These are phyloP conservation scores for Hydnum rufescens DNA, from an alignment of 768 basidiomycete species.

Conservation along the genomic window DNA sequence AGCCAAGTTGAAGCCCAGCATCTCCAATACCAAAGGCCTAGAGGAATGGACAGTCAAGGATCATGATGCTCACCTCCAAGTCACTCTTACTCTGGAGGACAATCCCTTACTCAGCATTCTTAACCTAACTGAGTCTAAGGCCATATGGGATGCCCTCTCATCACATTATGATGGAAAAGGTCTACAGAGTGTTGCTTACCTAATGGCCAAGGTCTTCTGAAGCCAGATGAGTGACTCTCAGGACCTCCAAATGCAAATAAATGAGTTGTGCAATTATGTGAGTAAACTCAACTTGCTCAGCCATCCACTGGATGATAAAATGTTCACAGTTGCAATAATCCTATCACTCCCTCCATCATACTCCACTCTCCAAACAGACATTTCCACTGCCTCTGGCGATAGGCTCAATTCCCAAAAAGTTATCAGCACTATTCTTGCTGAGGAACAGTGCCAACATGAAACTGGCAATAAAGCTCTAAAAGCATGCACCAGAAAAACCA, in stretches of 20 bases:
- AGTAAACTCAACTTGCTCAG: background rate
- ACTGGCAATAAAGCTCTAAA: background rate
- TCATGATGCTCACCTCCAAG: no score
- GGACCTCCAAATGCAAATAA: background rate
- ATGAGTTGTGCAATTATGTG: background rate
- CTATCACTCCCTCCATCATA: background rate
- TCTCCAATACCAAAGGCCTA: no score
- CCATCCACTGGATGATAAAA: background rate
- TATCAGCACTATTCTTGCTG: background rate
- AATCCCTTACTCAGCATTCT: no score
- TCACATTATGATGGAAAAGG: background rate
- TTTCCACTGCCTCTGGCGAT: background rate
- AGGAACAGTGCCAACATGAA: background rate
- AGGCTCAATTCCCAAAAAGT: background rate
- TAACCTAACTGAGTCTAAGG: no score
- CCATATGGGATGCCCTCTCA: background rate
- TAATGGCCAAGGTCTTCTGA: background rate
- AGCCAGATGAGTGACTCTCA: background rate
- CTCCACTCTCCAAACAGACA: background rate
- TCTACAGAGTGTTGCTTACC: background rate
- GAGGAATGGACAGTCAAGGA: no score
- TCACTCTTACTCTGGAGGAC: no score
- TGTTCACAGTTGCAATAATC: background rate
- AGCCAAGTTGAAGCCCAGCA: no score
- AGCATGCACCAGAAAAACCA: background rate